Conservation (phyloP, 805 yeast genomes). For the Yarrowia hollandica region DNA sequence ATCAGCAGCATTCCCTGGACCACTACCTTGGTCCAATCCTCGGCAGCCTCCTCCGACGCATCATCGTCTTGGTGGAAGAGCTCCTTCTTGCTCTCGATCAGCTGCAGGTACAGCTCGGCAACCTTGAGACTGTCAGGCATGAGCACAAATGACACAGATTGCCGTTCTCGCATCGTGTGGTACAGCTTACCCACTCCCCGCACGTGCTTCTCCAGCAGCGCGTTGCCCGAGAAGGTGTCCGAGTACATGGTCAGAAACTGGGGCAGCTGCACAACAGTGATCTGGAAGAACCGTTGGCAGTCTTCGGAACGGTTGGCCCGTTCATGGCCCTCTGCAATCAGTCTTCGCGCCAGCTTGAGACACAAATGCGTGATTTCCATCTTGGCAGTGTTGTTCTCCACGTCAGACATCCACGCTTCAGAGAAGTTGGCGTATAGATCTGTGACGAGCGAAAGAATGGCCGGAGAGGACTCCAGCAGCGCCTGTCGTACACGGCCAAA, state of each 20-base stretch:
- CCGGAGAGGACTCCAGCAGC: slow-evolving; percentile 68
- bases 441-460: slow-evolving; percentile 59
- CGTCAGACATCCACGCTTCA: slow-evolving; percentile 53
- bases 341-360: slow-evolving; percentile 70
- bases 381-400: slow-evolving; percentile 45
- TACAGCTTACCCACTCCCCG: slow-evolving; percentile 76
- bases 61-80: slow-evolving; percentile 48
- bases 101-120: slow-evolving; percentile 57
- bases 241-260: slow-evolving; percentile 48
- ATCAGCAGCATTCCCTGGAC: slow-evolving; percentile 59
- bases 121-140: slow-evolving; percentile 64
- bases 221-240: slow-evolving; percentile 61
- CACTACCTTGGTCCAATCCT: slow-evolving; percentile 73
- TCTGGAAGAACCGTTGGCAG: slow-evolving; percentile 60
- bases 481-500: slow-evolving; percentile 82
- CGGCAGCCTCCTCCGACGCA: slow-evolving; percentile 52
- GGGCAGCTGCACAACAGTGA: slow-evolving; percentile 40
- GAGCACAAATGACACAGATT: slow-evolving; percentile 70
- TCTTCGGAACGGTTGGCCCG: slow-evolving; percentile 61
- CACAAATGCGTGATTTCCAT: slow-evolving; percentile 78
- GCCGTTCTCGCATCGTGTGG: slow-evolving; percentile 55
- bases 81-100: slow-evolving; percentile 66
- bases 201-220: slow-evolving; percentile 65
- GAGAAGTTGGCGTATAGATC: slow-evolving; percentile 61
- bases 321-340: slow-evolving; percentile 74